phyloP scores from a whole-genome alignment of 2,329 filamentous ascomycete genomes.

The Trichoderma lentiforme region DNA sequence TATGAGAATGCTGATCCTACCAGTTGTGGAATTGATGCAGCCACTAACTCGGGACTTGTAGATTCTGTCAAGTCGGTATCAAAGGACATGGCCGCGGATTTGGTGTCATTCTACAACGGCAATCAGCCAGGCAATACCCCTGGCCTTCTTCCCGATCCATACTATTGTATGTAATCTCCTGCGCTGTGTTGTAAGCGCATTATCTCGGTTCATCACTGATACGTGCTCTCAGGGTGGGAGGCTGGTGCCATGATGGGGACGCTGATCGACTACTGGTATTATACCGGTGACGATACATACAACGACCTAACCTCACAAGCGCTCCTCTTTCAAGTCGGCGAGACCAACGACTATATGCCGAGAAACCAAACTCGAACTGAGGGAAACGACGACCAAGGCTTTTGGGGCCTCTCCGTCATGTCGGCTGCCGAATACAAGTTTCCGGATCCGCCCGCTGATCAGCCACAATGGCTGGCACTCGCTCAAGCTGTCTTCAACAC shows the following conservation, averaged over 20 bases:
- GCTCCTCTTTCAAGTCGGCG: constrained; percentile 71
- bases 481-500: constrained; percentile 80
- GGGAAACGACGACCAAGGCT: constrained; percentile 74
- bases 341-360: constrained; percentile 74
- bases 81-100: constrained; percentile 49
- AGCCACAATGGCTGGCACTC: constrained; percentile 67
- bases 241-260: constrained; percentile 68
- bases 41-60: constrained; percentile 25
- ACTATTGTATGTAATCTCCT: constrained; percentile 47
- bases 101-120: constrained; percentile 44
- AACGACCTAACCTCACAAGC: constrained; percentile 65
- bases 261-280: constrained; percentile 81
- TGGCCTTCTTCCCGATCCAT: constrained; percentile 50
- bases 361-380: constrained; percentile 65
- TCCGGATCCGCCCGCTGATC: constrained; percentile 50
- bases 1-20: constrained; percentile 21
- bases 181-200: not conserved
- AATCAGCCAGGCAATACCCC: constrained; percentile 49
- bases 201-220: not conserved
- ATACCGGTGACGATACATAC: constrained; percentile 70
- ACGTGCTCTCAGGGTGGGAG: constrained; percentile 58
- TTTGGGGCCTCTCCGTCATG: constrained; percentile 71
- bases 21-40: not conserved
- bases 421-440: constrained; percentile 68
- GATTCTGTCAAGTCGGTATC: constrained; percentile 50